Evolutionary conservation across 1,284 basidiomycete genomes (phyloP), one percentile per base, ranked within the genome.

Genomic region (Volvariella volvacea): DNA sequence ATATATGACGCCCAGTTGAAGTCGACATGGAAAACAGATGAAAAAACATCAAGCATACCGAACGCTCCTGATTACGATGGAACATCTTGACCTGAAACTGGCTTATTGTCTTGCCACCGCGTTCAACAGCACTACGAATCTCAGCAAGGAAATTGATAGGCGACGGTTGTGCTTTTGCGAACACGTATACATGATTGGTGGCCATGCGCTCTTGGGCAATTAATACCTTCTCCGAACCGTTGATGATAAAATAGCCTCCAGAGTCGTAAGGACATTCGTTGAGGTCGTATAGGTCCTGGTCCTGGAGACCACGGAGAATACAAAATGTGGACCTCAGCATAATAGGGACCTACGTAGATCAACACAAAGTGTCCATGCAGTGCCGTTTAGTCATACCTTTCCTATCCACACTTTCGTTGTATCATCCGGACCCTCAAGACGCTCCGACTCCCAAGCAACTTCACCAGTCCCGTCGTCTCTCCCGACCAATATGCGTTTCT

Each of bases 201-300:
- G 96, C 95, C 94, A 99, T 99, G 43, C 96, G 83, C 65, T 99
- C 95, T 63, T 99, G 95, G 0, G 96, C 95, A 66, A 99, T 99
- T 52, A 99, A 76, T 21, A 99, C 95, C 66, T 99, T 99, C 66
- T 99, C 95, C 1, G 96, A 99, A 21, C 95, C 95, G 57, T 98
- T 99, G 71, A 99, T 98, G 64, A 99, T 92, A 64, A 99, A 99
- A 67, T 99, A 99, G 49, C 95, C 95, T 62, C 95, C 95, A 45
- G 92, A 91, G 65, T 99, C 96, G 60, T 94, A 95, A 1, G 95
- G 95, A 58, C 95, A 99, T 67, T 99, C 95, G 60, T 96, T 96
- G 53, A 97, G 70, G 55, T 92, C 86, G 63, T 87, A 93, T 39
- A 94, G 72, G 55, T 90, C 86, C 48, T 83, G 76, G 43, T 95